A percentile compares a stretch with the other conserved stretches of the same genome.
Evolutionary conservation across 2,329 filamentous ascomycete genomes (phyloP).

Genomic region (Trichophyton equinum): DNA sequence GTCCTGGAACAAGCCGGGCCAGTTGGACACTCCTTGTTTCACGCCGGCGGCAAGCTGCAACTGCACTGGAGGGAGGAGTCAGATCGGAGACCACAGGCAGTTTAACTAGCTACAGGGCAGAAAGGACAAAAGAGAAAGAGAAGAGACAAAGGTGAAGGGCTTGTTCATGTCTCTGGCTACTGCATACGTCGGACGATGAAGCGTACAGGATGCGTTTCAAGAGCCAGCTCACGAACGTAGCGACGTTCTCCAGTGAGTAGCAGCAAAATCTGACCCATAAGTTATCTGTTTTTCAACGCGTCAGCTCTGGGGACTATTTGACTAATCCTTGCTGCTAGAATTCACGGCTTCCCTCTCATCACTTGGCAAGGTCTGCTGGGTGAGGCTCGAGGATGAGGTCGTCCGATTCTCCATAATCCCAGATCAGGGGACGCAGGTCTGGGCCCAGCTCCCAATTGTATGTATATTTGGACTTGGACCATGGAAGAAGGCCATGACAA

Average conservation of each 20-base stretch:
- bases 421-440: conserved; percentile 88
- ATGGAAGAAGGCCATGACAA: too few relatives aligned
- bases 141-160: not conserved
- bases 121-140: not conserved
- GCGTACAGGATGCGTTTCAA: conserved; percentile 38
- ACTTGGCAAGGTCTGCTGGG: conserved; percentile 74
- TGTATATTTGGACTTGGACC: conserved; percentile 13
- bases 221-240: conserved; percentile 40
- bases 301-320: conserved; percentile 4
- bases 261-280: not conserved
- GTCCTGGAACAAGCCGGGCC: not conserved
- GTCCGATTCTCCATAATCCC: conserved; percentile 93
- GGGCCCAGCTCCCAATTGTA: conserved; percentile 56
- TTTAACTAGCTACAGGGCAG: not conserved
- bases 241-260: conserved; percentile 40
- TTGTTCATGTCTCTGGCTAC: not conserved
- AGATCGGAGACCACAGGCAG: not conserved
- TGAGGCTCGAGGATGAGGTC: conserved; percentile 74
- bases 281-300: not conserved
- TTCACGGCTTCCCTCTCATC: conserved; percentile 51
- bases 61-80: too few relatives aligned
- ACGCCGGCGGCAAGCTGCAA: not conserved
- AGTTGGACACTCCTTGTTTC: not conserved
- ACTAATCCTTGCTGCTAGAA: conserved; percentile 31
- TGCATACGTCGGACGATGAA: not conserved